Evolutionary conservation across 192 early-diverging fungal genomes (phyloP).

Genomic region (Neocallimastix lanati): DNA sequence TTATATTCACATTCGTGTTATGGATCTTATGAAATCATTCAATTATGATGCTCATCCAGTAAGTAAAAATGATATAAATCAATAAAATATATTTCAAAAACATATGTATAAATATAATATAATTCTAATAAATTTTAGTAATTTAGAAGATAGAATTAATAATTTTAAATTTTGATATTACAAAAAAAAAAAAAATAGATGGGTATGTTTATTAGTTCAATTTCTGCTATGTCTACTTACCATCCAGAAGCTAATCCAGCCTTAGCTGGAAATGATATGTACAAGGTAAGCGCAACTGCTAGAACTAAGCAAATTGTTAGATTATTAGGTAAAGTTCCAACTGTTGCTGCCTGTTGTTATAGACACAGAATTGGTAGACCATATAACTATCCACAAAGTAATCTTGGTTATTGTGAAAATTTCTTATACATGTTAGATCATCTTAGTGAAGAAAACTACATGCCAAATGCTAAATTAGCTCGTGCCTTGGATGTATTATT

Average conservation of each 20-base stretch:
- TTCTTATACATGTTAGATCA: constrained; percentile 42
- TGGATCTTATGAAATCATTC: constrained; percentile 14
- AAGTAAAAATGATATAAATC: too few relatives aligned
- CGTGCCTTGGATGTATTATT: constrained; percentile 47
- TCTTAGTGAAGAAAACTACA: constrained; percentile 33
- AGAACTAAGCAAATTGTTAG: constrained; percentile 34
- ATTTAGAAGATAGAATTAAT: too few relatives aligned
- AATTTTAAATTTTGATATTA: too few relatives aligned
- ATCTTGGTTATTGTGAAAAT: constrained; percentile 38
- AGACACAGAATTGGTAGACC: constrained; percentile 36
- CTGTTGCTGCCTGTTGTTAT: constrained; percentile 38
- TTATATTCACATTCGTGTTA: constrained; percentile 8
- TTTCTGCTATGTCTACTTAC: constrained; percentile 42
- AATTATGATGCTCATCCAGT: constrained; percentile 45
- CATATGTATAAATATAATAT: too few relatives aligned
- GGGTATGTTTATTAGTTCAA: constrained; percentile 40
- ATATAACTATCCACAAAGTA: constrained; percentile 20
- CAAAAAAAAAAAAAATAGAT: constrained; percentile 5
- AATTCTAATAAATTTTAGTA: too few relatives aligned
- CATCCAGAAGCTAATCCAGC: constrained; percentile 54
- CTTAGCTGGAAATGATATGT: constrained; percentile 23
- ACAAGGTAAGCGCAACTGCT: constrained; percentile 6
- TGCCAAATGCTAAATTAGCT: constrained; percentile 32
- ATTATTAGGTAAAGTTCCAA: constrained; percentile 44
- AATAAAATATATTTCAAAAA: too few relatives aligned